Evolutionary conservation across 805 yeast genomes (phyloP).

Genomic region (Hanseniaspora osmophila): DNA sequence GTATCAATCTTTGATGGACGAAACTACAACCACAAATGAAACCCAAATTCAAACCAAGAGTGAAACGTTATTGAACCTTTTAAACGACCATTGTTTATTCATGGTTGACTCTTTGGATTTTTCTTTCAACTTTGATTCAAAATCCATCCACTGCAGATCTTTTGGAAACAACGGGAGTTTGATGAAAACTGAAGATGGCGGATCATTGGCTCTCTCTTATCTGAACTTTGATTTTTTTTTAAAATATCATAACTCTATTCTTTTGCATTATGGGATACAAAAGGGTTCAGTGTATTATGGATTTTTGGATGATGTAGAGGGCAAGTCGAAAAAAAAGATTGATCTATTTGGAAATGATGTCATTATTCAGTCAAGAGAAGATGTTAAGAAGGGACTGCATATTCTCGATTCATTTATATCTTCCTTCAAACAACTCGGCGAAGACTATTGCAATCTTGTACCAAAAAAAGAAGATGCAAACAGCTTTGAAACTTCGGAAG

Average conservation of each 20-base stretch:
- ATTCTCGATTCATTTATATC: not conserved
- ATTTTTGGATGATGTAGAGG: not conserved
- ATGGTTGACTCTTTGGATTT: not conserved
- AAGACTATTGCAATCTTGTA: not conserved
- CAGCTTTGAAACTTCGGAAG: too few species aligned
- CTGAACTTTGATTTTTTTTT: not conserved
- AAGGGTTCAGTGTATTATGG: not conserved
- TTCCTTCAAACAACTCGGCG: not conserved
- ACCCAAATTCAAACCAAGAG: too few species aligned
- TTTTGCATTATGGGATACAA: not conserved
- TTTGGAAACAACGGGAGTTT: not conserved
- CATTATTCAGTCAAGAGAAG: not conserved
- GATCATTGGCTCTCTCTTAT: not conserved
- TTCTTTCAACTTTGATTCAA: not conserved
- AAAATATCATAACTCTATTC: not conserved
- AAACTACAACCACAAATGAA: too few species aligned
- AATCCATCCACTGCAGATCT: not conserved
- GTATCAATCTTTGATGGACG: too few species aligned
- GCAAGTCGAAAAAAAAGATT: not conserved
- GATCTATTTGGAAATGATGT: not conserved
- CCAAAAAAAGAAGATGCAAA: too few species aligned
- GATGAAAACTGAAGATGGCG: not conserved
- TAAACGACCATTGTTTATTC: not conserved
- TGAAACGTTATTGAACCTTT: not conserved
- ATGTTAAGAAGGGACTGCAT: not conserved